Conservation (phyloP, 2,329 filamentous ascomycete species). For the Ilyonectria robusta region DNA sequence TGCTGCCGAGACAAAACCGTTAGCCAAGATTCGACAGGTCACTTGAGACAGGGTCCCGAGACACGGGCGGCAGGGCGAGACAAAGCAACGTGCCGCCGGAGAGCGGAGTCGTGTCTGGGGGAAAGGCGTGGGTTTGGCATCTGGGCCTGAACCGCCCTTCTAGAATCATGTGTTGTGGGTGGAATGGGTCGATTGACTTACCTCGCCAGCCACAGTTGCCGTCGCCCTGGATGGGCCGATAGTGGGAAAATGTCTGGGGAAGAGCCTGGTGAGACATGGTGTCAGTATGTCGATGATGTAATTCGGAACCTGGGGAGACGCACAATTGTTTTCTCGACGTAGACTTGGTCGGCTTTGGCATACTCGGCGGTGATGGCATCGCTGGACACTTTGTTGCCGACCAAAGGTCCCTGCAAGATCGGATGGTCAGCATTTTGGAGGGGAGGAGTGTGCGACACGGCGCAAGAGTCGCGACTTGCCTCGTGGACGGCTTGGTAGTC, state of each 20-base stretch:
- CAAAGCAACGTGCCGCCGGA: conserved; percentile 30
- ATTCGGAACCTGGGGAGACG: conserved; percentile 52
- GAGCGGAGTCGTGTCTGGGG: conserved; percentile 22
- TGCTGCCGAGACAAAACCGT: conserved; percentile 66
- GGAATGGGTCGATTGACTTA: conserved; percentile 63
- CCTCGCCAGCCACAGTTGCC: conserved; percentile 99
- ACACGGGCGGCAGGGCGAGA: conserved; percentile 35
- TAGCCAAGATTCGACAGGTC: conserved; percentile 21
- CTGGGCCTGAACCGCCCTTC: conserved; percentile 13
- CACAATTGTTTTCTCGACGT: conserved; percentile 89
- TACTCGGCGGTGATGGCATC: conserved; percentile 87
- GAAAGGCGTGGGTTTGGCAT: conserved; percentile 25
- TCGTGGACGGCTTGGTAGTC: conserved; percentile 71
- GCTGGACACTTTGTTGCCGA: conserved; percentile 84
- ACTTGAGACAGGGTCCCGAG: conserved; percentile 31
- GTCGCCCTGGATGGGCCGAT: conserved; percentile 89
- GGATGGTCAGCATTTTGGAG: conserved; percentile 31
- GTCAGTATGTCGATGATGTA: conserved; percentile 34
- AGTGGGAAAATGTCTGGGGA: conserved; percentile 87
- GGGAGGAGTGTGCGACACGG: conserved; percentile 18
- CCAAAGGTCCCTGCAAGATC: conserved; percentile 80
- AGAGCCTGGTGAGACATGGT: conserved; percentile 71
- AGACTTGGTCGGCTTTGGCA: conserved; percentile 87
- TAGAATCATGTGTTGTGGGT: conserved; percentile 18
- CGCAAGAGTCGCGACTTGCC: conserved; percentile 56